Conservation (phyloP, 441 rosid species). For the Hura crepitans region DNA sequence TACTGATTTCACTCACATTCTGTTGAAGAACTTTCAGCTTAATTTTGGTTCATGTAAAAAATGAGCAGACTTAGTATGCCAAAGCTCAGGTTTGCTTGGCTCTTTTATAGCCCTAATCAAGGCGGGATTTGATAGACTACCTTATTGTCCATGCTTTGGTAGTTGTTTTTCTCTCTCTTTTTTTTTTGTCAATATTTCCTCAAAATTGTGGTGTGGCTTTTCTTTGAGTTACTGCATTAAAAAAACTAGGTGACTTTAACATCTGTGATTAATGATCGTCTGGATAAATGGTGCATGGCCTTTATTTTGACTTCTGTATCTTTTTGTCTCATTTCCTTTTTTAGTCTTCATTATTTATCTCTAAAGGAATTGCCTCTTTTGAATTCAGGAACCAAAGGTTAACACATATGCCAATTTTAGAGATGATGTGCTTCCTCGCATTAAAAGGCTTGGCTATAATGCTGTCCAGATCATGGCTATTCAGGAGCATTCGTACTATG, state of each 20-base stretch:
- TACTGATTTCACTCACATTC: no score
- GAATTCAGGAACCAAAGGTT: slow-evolving; percentile 74
- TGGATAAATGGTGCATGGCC: not conserved
- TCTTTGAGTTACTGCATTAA: not conserved
- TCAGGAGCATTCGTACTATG: slow-evolving; percentile 97
- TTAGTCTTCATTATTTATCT: slow-evolving; percentile 13
- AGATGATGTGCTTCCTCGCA: slow-evolving; percentile 96
- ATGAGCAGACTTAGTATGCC: no score
- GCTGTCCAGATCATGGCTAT: slow-evolving; percentile 98
- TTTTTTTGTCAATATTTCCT: not conserved
- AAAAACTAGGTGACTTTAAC: not conserved
- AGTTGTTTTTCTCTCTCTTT: not conserved
- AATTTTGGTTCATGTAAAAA: no score
- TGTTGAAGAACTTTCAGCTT: no score
- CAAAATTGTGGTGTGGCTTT: not conserved
- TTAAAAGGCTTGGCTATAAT: slow-evolving; percentile 91
- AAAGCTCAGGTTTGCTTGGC: no score
- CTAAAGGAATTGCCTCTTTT: slow-evolving; percentile 24
- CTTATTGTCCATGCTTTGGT: not conserved
- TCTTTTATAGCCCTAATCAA: no score
- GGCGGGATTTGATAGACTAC: no score
- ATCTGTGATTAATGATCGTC: not conserved
- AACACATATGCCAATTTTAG: slow-evolving; percentile 88
- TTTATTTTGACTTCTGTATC: not conserved
- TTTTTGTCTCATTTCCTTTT: slow-evolving; percentile 6